Evolutionary conservation across 2,329 filamentous ascomycete genomes (phyloP).

Genomic region (Monilinia vaccinii-corymbosi): DNA sequence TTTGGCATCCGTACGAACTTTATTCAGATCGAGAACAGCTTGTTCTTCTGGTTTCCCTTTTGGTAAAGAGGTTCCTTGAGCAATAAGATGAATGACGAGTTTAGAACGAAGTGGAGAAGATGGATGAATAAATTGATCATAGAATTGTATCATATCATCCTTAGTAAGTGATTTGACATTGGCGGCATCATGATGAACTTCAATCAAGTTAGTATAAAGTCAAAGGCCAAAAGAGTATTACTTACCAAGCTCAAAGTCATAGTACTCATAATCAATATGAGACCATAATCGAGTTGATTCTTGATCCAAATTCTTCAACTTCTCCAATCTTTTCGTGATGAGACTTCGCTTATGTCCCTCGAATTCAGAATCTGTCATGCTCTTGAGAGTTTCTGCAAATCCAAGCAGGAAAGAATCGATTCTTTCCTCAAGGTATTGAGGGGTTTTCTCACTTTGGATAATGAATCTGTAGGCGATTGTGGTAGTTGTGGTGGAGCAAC

Average conservation of each 20-base stretch:
- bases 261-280: slow-evolving; percentile 77
- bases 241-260: slow-evolving; percentile 80
- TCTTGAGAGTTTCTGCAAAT: slow-evolving; percentile 55
- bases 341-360: slow-evolving; percentile 86
- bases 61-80: slow-evolving; percentile 44
- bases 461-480: slow-evolving; percentile 81
- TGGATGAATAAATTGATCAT: slow-evolving; percentile 64
- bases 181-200: slow-evolving; percentile 54
- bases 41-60: slow-evolving; percentile 33
- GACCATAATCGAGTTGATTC: slow-evolving; percentile 78
- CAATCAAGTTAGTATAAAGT: slow-evolving; percentile 3
- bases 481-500: slow-evolving; percentile 60
- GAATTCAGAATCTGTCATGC: slow-evolving; percentile 78
- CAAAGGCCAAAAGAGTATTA: slow-evolving; percentile 14
- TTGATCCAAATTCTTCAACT: slow-evolving; percentile 81
- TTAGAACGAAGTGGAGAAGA: slow-evolving; percentile 68
- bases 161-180: slow-evolving; percentile 69
- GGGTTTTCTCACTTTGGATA: slow-evolving; percentile 84
- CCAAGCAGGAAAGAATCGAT: slow-evolving; percentile 75
- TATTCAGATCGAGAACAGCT: slow-evolving; percentile 25
- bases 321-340: slow-evolving; percentile 79
- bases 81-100: slow-evolving; percentile 72
- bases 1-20: slow-evolving; percentile 28
- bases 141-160: slow-evolving; percentile 72
- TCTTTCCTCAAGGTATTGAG: slow-evolving; percentile 73